A percentile compares a stretch with the other conserved stretches of the same genome.
Evolutionary conservation across 2,329 filamentous ascomycete genomes (phyloP).

Genomic region (Penicillium rolfsii): DNA sequence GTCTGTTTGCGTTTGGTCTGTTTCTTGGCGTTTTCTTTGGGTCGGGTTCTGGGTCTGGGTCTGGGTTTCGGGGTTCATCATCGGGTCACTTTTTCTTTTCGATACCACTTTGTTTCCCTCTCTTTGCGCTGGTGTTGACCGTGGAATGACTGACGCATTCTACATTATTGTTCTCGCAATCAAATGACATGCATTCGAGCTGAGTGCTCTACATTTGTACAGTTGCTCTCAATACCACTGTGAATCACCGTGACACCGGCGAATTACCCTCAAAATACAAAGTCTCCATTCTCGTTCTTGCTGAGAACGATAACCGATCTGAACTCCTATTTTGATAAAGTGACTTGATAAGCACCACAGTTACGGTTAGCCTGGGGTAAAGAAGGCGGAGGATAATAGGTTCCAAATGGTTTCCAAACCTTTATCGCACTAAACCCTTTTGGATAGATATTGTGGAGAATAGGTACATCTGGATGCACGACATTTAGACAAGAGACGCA

Average conservation of each 20-base stretch:
- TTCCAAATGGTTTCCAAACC: too few species aligned
- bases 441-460: too few species aligned
- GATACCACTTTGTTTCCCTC: not conserved
- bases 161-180: not conserved
- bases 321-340: too few species aligned
- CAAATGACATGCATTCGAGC: too few species aligned
- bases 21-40: slow-evolving; percentile 8
- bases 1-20: slow-evolving; percentile 6
- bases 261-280: too few species aligned
- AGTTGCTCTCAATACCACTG: too few species aligned
- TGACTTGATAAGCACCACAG: not conserved
- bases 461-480: too few species aligned
- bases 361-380: not conserved
- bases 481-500: too few species aligned
- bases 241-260: not conserved
- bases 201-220: not conserved
- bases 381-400: too few species aligned
- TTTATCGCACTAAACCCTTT: too few species aligned
- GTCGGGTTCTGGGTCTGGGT: not conserved
- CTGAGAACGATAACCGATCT: not conserved
- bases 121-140: not conserved
- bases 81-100: not conserved
- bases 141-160: not conserved
- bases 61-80: not conserved
- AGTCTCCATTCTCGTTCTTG: not conserved